These are phyloP conservation scores for Mortierella sp. DNA, from an alignment of 371 early-diverging fungal genomes.

Conservation along the genomic window DNA sequence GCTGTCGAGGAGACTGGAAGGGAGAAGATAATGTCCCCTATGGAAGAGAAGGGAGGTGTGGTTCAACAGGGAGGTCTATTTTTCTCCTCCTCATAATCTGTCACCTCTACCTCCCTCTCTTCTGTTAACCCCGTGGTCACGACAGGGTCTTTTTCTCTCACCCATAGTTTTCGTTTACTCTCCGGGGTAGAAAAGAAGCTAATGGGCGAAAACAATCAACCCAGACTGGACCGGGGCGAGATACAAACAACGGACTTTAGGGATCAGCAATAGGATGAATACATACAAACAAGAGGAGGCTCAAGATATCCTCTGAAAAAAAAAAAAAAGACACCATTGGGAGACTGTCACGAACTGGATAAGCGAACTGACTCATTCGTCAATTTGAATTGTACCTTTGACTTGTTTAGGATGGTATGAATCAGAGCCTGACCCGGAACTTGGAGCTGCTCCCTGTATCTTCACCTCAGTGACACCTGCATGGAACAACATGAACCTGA, in stretches of 20 bases:
- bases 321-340: too few relatives aligned
- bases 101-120: neutral
- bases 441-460: conserved; percentile 77
- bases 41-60: neutral
- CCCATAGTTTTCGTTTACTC: neutral
- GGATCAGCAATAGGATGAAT: neutral
- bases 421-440: conserved; percentile 60
- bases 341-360: too few relatives aligned
- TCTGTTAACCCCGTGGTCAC: neutral
- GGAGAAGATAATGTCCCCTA: neutral
- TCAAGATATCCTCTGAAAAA: too few relatives aligned
- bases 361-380: too few relatives aligned
- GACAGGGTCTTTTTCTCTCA: neutral
- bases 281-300: neutral
- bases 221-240: neutral
- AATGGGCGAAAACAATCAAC: neutral
- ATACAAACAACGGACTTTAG: neutral
- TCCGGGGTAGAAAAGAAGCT: neutral
- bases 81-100: neutral
- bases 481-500: conserved; percentile 88
- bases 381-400: too few relatives aligned
- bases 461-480: conserved; percentile 91
- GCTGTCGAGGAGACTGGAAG: too few relatives aligned
- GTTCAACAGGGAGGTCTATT: neutral
- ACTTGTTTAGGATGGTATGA: conserved; percentile 76